These are phyloP conservation scores for Aspergillus calidoustus DNA, from an alignment of 2,329 filamentous ascomycete species.

Conservation along the genomic window DNA sequence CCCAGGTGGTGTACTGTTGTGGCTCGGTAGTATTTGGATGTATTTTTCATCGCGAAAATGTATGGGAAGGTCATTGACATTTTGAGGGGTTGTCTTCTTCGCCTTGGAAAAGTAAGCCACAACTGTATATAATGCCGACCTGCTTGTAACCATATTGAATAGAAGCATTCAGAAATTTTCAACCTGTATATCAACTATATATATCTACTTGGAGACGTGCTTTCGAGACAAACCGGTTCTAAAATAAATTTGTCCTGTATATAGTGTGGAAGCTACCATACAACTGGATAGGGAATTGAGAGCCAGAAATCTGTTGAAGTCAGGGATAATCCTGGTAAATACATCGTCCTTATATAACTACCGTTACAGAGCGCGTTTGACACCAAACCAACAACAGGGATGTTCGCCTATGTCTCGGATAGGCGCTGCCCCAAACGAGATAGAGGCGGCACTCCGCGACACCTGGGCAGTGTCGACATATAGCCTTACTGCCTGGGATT, in stretches of 20 bases:
- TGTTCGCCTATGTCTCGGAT: no score
- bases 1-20: constrained; percentile 35
- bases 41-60: constrained; percentile 19
- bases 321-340: no score
- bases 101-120: constrained; percentile 23
- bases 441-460: no score
- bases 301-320: no score
- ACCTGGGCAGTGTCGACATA: no score
- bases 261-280: background rate
- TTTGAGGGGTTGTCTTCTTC: constrained; percentile 15
- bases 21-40: constrained; percentile 23
- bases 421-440: no score
- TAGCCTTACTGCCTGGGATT: no score
- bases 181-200: constrained; percentile 5
- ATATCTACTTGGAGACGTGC: background rate
- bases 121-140: constrained; percentile 34
- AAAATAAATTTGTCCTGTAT: background rate
- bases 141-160: constrained; percentile 43
- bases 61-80: constrained; percentile 23
- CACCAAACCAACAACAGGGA: no score
- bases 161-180: constrained; percentile 32
- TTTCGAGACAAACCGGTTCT: background rate
- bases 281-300: no score
- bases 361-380: no score
- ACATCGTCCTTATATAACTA: no score